Base-by-base conservation (phyloP, 371 early-diverging fungal species). In the Blyttiomyces sp. region DNA sequence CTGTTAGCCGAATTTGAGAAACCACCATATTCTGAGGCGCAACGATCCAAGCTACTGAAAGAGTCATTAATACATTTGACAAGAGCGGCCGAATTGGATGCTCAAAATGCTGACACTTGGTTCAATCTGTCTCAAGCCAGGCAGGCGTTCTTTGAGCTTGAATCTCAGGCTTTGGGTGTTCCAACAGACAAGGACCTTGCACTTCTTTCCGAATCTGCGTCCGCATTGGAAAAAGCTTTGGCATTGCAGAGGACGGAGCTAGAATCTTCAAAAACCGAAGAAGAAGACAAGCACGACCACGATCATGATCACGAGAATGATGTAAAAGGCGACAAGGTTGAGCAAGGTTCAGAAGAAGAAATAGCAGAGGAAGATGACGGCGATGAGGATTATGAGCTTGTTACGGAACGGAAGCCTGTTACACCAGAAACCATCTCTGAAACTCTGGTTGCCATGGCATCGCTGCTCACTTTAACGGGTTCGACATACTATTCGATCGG, bases 91-190 rank as follows among this genome's bases (percentile, higher is more conserved):
- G 30, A 9, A 6, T 66, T 82, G 6, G 79, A 83, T 39, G 49
- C 71, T 4, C 68, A 72, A 43, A 83, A 86, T 54, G 77, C 85
- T 1, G 88, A 89, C 64, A 76, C 81, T 0, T 76, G 84, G 43
- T 88, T 86, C 68, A 89, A 88, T 59, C 75, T 88, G 32, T 87
- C 81, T 4, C 88, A 87, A 69, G 87, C 88, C 0, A 61, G 87
- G 54, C 76, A 82, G 32, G 77, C 83, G 21, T 72, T 75, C 23
- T 84, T 86, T 7, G 87, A 88, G 57, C 67, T 84, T 16, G 86
- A 86, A 21, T 77, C 76, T 5, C 81, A 80, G 26, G 75, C 80
- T 26, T 75, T 75, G 3, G 78, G 79, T 31, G 72, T 76, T 6
- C 77, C 76, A 34, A 80, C 63, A 80, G 26, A 5, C 23, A 82